A percentile compares a stretch with the other conserved stretches of the same genome.
phyloP scores from a whole-genome alignment of 345 rosid genomes.

The Gossypium australe region DNA sequence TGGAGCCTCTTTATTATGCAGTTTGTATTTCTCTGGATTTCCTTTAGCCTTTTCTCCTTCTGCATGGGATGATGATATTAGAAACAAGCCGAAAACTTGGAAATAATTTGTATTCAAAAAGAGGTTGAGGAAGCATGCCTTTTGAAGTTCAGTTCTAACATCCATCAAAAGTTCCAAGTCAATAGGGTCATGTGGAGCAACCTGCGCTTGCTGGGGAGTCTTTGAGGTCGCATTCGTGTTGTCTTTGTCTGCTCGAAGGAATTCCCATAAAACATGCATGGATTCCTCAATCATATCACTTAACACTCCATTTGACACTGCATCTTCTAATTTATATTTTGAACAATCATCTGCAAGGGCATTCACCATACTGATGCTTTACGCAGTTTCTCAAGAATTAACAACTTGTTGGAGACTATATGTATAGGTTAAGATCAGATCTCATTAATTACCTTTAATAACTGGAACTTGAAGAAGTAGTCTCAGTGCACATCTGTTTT shows the following conservation, averaged over 20 bases:
- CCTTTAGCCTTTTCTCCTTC: slow-evolving; percentile 76
- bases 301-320: slow-evolving; percentile 33
- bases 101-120: not conserved
- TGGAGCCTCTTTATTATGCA: slow-evolving; percentile 57
- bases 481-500: slow-evolving; percentile 48
- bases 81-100: not conserved
- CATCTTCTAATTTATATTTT: slow-evolving; percentile 34
- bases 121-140: slow-evolving; percentile 33
- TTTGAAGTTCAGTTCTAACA: slow-evolving; percentile 46
- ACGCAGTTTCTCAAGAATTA: not conserved
- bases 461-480: slow-evolving; percentile 73
- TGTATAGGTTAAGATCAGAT: not conserved
- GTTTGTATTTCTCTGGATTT: slow-evolving; percentile 47
- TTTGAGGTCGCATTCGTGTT: slow-evolving; percentile 22
- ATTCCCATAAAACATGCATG: slow-evolving; percentile 54
- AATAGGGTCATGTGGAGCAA: slow-evolving; percentile 40
- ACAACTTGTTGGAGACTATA: not conserved
- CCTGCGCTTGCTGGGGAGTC: slow-evolving; percentile 35
- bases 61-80: slow-evolving; percentile 15
- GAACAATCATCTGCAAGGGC: slow-evolving; percentile 43
- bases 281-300: slow-evolving; percentile 44
- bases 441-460: slow-evolving; percentile 45
- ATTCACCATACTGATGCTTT: not conserved
- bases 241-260: slow-evolving; percentile 48
- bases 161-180: slow-evolving; percentile 47